These are phyloP conservation scores for Phytophthora foliorum DNA, from an alignment of 352 stramenopile genomes.

Conservation along the genomic window DNA sequence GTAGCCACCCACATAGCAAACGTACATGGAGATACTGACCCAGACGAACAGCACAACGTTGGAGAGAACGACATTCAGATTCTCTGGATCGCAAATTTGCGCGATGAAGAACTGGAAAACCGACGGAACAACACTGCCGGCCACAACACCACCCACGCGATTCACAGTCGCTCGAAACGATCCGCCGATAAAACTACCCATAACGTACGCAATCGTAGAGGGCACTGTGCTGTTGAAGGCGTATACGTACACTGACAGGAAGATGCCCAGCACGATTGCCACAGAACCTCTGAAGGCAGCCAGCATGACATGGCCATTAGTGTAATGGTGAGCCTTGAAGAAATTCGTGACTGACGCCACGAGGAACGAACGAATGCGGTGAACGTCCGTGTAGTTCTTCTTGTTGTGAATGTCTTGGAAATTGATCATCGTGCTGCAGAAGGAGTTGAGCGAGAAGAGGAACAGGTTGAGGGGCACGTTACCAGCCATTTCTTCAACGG, in stretches of 20 bases:
- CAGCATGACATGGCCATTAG: slow-evolving; percentile 47
- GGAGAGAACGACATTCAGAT: slow-evolving; percentile 49
- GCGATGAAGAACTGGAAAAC: slow-evolving; percentile 87
- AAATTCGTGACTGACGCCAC: slow-evolving; percentile 52
- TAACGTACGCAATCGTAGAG: slow-evolving; percentile 68
- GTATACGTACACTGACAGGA: slow-evolving; percentile 82
- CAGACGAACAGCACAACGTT: slow-evolving; percentile 64
- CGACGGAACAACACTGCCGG: slow-evolving; percentile 78
- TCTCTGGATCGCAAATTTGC: slow-evolving; percentile 56
- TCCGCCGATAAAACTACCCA: slow-evolving; percentile 76
- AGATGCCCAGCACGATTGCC: slow-evolving; percentile 72
- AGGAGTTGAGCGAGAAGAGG: slow-evolving; percentile 83
- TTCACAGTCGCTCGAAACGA: slow-evolving; percentile 83
- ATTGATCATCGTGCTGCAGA: slow-evolving; percentile 78
- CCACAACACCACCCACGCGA: slow-evolving; percentile 78
- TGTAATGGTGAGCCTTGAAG: slow-evolving; percentile 60
- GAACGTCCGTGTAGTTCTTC: slow-evolving; percentile 59
- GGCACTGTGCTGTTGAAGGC: slow-evolving; percentile 69
- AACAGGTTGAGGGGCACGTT: slow-evolving; percentile 86
- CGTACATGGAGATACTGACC: slow-evolving; percentile 72
- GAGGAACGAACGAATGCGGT: slow-evolving; percentile 64
- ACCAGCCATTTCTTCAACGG: slow-evolving; percentile 67
- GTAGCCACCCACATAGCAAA: slow-evolving; percentile 67
- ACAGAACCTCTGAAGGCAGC: slow-evolving; percentile 64
- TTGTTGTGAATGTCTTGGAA: slow-evolving; percentile 76